A percentile compares a stretch with the other conserved stretches of the same genome.
These are phyloP conservation scores for Medicago lupulina DNA, from an alignment of 306 rosid genomes.

Conservation along the genomic window DNA sequence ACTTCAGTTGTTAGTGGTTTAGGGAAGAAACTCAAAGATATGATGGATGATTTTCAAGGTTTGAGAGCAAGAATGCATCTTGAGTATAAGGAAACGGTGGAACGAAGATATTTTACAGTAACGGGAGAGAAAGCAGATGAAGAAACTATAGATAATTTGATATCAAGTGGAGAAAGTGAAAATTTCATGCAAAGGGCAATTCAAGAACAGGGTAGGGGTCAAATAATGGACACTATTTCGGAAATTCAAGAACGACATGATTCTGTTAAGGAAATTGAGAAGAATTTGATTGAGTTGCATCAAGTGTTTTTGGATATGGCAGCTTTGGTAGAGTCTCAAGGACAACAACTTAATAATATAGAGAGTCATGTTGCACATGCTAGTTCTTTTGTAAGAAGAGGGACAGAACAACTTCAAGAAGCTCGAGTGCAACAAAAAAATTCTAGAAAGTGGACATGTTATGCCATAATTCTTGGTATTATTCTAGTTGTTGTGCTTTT, in stretches of 20 bases:
- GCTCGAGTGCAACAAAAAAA: slow-evolving; percentile 70
- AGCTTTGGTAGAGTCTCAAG: slow-evolving; percentile 83
- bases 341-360: slow-evolving; percentile 81
- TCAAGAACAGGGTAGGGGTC: slow-evolving; percentile 92
- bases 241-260: slow-evolving; percentile 93
- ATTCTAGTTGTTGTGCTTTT: slow-evolving; percentile 55
- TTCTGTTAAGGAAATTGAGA: slow-evolving; percentile 91
- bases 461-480: slow-evolving; percentile 54
- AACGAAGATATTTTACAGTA: slow-evolving; percentile 80
- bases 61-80: slow-evolving; percentile 62
- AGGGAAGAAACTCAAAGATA: slow-evolving; percentile 80
- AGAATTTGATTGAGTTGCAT: slow-evolving; percentile 78
- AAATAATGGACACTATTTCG: slow-evolving; percentile 87
- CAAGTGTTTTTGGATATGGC: slow-evolving; percentile 95
- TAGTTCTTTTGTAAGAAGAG: slow-evolving; percentile 76
- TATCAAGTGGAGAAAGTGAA: slow-evolving; percentile 86
- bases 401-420: slow-evolving; percentile 74
- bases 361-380: slow-evolving; percentile 89
- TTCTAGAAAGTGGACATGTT: slow-evolving; percentile 78
- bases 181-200: slow-evolving; percentile 86
- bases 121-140: slow-evolving; percentile 84
- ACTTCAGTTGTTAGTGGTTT: slow-evolving; percentile 84
- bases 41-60: slow-evolving; percentile 82
- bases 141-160: slow-evolving; percentile 79
- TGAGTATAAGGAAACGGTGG: slow-evolving; percentile 87